Percentiles rank a stretch among this genome's conserved stretches.
phyloP scores from a whole-genome alignment of 352 stramenopile genomes.

The Globisporangium irregulare region DNA sequence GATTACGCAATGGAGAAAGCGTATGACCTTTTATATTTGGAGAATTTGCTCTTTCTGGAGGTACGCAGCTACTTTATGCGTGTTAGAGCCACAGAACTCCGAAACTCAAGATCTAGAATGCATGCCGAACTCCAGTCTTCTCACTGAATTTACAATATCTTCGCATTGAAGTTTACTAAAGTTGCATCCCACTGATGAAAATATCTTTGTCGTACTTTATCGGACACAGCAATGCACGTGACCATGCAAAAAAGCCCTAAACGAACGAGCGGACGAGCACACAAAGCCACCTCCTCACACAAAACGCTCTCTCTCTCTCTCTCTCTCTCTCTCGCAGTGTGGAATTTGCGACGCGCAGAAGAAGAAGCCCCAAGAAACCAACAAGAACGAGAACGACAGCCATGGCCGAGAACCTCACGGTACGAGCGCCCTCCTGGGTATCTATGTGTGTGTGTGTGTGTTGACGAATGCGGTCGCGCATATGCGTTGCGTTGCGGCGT shows the following conservation, averaged over 20 bases:
- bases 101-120: background rate
- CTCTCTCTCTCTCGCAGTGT: background rate
- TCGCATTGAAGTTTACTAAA: too few relatives aligned
- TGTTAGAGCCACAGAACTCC: background rate
- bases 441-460: background rate
- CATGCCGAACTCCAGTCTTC: background rate
- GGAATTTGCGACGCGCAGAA: conserved; percentile 11
- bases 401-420: conserved; percentile 5
- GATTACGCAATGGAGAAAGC: too few relatives aligned
- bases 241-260: background rate
- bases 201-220: background rate
- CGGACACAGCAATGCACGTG: background rate
- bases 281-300: background rate
- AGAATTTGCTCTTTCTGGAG: too few relatives aligned
- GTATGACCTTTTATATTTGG: too few relatives aligned
- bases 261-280: conserved; percentile 4
- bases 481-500: background rate
- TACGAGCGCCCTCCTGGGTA: background rate
- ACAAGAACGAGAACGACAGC: background rate
- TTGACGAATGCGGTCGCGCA: background rate
- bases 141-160: too few relatives aligned
- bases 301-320: too few relatives aligned
- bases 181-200: too few relatives aligned
- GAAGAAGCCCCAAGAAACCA: background rate
- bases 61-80: too few relatives aligned